Evolutionary conservation across 192 early-diverging fungal species (phyloP).

Genomic region (Funneliformis mosseae): DNA sequence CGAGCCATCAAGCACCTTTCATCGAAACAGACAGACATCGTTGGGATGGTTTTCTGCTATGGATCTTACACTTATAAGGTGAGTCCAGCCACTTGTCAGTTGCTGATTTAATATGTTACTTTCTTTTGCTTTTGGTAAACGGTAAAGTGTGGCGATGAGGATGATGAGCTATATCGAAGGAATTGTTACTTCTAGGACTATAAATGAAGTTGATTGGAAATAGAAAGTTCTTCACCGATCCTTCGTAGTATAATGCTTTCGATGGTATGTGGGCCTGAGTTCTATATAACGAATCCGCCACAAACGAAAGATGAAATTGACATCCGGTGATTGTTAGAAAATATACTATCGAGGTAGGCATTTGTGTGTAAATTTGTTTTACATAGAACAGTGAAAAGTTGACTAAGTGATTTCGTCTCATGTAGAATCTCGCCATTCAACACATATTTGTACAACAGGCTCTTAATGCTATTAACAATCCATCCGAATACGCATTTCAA

Average conservation of each 20-base stretch:
- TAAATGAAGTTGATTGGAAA: neutral
- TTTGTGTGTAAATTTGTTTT: neutral
- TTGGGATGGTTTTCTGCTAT: too few species aligned
- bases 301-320: conserved; percentile 4
- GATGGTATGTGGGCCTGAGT: conserved; percentile 2
- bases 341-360: too few species aligned
- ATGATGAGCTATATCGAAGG: too few species aligned
- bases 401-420: too few species aligned
- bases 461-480: conserved; percentile 2
- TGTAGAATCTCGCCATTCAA: too few species aligned
- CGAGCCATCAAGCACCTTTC: neutral
- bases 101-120: neutral
- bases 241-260: conserved; percentile 2
- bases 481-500: conserved; percentile 7
- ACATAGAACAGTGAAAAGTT: too few species aligned
- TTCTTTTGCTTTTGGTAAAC: neutral
- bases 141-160: too few species aligned
- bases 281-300: neutral
- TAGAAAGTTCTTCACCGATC: conserved; percentile 43
- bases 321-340: neutral
- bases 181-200: neutral
- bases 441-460: neutral
- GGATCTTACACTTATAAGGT: neutral
- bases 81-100: neutral
- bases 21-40: neutral